Evolutionary conservation across 805 yeast genomes (phyloP), one percentile per base, ranked within the genome.

Genomic region (Candida odintsovae): DNA sequence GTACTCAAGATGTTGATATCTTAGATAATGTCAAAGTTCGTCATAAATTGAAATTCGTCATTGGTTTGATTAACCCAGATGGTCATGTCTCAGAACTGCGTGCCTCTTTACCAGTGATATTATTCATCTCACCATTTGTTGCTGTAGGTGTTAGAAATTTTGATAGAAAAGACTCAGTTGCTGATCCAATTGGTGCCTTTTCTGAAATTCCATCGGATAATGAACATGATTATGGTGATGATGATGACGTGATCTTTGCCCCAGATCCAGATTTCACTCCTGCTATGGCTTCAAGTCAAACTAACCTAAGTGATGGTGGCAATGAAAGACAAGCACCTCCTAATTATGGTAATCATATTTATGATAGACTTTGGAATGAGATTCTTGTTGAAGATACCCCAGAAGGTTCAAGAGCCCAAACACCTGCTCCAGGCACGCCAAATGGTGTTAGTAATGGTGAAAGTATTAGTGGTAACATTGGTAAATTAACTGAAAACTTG

Each of bases 11-110:
- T 65, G 86, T 92, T 59, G 85, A 81, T 49, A 71, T 94, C 35
- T 68, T 75, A 28, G 74, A 75, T 23, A 78, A 81, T 59, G 74
- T 89, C 48, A 88, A 88, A 63, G 90, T 94, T 13, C 78, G 95
- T 46, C 99, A 94, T 68, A 90, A 90, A 66, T 67, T 94, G 47
- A 85, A 88, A 58, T 87, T 90, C 61, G 81, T 78, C 10, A 79
- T 94, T 48, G 84, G 88, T 2, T 72, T 94, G 52, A 66, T 80
- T 37, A 92, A 94, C 61, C 85, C 95, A 0, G 97, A 90, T 63
- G 96, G 96, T 3, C 98, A 92, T 61, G 82, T 84, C 3, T 88
- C 97, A 0, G 97, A 90, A 63, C 71, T 92, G 43, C 73, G 98
- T 28, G 97, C 97, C 0, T 84, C 97, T 0, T 70, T 92, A 51